Conservation (phyloP, 2,329 filamentous ascomycete genomes). For the Cladosporium sp. region DNA sequence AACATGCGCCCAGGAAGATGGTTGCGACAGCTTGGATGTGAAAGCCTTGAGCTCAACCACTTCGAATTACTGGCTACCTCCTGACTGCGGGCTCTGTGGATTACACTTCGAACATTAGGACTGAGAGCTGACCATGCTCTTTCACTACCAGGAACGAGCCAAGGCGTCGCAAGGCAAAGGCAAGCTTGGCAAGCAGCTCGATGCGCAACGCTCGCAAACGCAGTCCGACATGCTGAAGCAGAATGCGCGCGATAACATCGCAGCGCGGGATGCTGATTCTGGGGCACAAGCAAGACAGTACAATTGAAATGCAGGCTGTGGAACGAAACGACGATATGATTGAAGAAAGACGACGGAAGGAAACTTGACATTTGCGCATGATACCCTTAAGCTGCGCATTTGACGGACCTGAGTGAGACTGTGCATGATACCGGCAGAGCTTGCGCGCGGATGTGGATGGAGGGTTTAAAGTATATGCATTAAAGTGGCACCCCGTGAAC, state of each 20-base stretch:
- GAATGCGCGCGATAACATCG: conserved; percentile 65
- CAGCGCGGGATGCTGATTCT: conserved; percentile 67
- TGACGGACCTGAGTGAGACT: not conserved
- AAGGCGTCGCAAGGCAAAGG: conserved; percentile 58
- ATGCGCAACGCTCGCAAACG: conserved; percentile 74
- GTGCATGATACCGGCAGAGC: not conserved
- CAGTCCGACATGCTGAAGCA: conserved; percentile 67
- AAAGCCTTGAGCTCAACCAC: not conserved
- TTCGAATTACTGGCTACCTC: not conserved
- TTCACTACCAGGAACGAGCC: conserved; percentile 62
- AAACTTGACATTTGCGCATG: not conserved
- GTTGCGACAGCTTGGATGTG: conserved; percentile 24
- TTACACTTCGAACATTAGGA: not conserved
- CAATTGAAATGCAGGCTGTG: conserved; percentile 29
- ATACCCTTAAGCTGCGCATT: not conserved
- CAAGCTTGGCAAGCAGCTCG: conserved; percentile 69
- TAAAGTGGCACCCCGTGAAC: not conserved
- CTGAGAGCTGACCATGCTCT: conserved; percentile 16
- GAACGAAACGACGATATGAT: not conserved
- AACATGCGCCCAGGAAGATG: conserved; percentile 17
- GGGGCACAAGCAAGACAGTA: conserved; percentile 56
- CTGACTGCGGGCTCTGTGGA: not conserved
- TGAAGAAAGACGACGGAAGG: not conserved
- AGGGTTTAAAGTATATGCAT: not conserved
- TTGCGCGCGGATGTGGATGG: not conserved